These are phyloP conservation scores for Platanus orientalis DNA, from an alignment of 164 flowering plant genomes.

Conservation along the genomic window DNA sequence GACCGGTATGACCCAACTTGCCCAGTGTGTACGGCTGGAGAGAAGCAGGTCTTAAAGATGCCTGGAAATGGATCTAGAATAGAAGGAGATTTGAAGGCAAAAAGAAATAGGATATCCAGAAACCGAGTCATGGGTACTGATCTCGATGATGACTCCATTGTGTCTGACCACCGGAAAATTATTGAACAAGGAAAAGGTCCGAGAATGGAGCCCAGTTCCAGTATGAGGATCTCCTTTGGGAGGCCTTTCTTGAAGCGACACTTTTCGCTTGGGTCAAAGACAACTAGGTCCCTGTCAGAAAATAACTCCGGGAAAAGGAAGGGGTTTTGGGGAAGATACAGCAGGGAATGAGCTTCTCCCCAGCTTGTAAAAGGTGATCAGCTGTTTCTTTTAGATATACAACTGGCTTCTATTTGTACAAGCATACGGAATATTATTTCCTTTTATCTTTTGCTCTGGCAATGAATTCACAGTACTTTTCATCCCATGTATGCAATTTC, in stretches of 20 bases:
- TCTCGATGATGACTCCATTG: constrained; percentile 29
- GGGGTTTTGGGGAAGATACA: constrained; percentile 69
- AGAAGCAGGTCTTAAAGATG: constrained; percentile 49
- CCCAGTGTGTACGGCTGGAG: constrained; percentile 70
- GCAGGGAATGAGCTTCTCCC: constrained; percentile 31
- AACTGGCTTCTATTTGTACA: neutral
- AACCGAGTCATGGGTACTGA: constrained; percentile 55
- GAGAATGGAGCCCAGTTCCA: constrained; percentile 53
- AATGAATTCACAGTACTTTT: neutral
- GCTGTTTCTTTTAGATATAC: neutral
- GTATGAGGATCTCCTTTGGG: constrained; percentile 44
- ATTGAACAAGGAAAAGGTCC: constrained; percentile 33
- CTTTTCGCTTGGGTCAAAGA: constrained; percentile 66
- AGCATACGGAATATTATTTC: neutral
- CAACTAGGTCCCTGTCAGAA: constrained; percentile 35
- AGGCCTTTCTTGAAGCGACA: constrained; percentile 75
- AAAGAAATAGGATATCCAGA: constrained; percentile 43
- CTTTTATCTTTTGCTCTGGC: neutral
- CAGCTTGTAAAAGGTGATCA: constrained; percentile 14
- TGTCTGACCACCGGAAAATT: constrained; percentile 26
- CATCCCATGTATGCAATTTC: neutral
- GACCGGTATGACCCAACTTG: constrained; percentile 73
- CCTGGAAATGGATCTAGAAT: constrained; percentile 42
- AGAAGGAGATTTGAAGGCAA: constrained; percentile 59
- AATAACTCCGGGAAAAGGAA: constrained; percentile 45